phyloP scores from a whole-genome alignment of 345 rosid species.

The Populus euphratica region DNA sequence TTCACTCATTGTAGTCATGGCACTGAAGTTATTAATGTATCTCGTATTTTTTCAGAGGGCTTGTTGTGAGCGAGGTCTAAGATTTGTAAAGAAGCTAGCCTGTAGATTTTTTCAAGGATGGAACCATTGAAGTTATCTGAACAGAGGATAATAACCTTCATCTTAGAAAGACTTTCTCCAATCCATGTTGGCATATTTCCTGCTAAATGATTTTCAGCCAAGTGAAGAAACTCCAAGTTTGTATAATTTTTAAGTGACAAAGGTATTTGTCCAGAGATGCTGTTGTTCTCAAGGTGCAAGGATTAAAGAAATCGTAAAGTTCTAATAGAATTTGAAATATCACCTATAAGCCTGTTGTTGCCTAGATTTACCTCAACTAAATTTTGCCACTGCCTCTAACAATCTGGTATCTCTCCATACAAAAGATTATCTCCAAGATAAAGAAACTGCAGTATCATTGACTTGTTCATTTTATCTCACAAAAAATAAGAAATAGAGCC shows the following conservation, averaged over 20 bases:
- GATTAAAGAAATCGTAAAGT: constrained; percentile 11
- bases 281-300: constrained; percentile 14
- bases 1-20: neutral
- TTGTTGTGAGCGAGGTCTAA: constrained; percentile 15
- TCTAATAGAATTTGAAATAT: constrained; percentile 22
- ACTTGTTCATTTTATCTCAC: neutral
- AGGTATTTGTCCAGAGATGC: constrained; percentile 9
- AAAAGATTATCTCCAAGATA: constrained; percentile 16
- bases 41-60: constrained; percentile 2
- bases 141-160: constrained; percentile 3
- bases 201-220: neutral
- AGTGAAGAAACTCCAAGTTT: neutral
- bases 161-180: neutral
- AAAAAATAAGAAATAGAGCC: constrained; percentile 20
- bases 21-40: neutral
- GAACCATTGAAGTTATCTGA: constrained; percentile 1
- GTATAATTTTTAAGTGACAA: neutral
- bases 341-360: constrained; percentile 14
- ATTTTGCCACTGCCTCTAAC: constrained; percentile 18
- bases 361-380: constrained; percentile 11
- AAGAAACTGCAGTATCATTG: neutral
- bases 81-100: neutral
- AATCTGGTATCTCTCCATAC: constrained; percentile 26
- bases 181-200: constrained; percentile 12
- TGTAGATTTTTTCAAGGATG: neutral